Evolutionary conservation across 495 filamentous ascomycete genomes (phyloP).

Genomic region (Choiromyces venosus): DNA sequence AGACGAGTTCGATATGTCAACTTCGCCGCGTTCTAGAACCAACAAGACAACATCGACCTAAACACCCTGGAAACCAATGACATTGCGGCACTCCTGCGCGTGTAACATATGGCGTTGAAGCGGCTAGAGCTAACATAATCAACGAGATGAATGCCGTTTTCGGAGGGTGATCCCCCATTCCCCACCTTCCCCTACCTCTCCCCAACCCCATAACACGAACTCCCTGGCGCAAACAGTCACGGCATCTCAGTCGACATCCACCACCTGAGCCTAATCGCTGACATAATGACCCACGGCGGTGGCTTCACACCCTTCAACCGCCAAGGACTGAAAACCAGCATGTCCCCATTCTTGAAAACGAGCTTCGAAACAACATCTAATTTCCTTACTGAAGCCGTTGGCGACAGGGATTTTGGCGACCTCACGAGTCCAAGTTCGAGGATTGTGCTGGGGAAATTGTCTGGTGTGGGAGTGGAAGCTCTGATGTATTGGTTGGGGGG

Average conservation of each 20-base stretch:
- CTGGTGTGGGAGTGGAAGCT: slow-evolving; percentile 79
- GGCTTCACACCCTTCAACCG: slow-evolving; percentile 86
- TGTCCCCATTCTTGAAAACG: slow-evolving; percentile 93
- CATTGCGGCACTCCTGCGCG: slow-evolving; percentile 70
- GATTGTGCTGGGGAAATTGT: slow-evolving; percentile 78
- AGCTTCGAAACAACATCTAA: slow-evolving; percentile 95
- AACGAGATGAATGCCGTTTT: slow-evolving; percentile 84
- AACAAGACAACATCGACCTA: slow-evolving; percentile 78
- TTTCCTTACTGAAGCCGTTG: slow-evolving; percentile 83
- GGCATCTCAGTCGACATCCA: slow-evolving; percentile 88
- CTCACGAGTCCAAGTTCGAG: slow-evolving; percentile 77
- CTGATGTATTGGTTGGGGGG: slow-evolving; percentile 71
- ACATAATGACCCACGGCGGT: slow-evolving; percentile 90
- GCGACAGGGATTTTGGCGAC: slow-evolving; percentile 84
- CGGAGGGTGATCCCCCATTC: slow-evolving; percentile 46
- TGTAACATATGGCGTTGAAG: slow-evolving; percentile 96
- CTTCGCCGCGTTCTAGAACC: slow-evolving; percentile 75
- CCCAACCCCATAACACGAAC: not conserved
- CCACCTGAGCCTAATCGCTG: slow-evolving; percentile 90
- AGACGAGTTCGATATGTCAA: too few relatives aligned
- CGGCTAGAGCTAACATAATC: slow-evolving; percentile 77
- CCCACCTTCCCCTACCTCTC: not conserved
- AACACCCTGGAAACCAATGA: slow-evolving; percentile 87
- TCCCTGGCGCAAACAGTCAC: slow-evolving; percentile 51
- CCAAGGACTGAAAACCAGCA: slow-evolving; percentile 72